Conservation (phyloP, 768 basidiomycete species). For the Polyporus arcularius region DNA sequence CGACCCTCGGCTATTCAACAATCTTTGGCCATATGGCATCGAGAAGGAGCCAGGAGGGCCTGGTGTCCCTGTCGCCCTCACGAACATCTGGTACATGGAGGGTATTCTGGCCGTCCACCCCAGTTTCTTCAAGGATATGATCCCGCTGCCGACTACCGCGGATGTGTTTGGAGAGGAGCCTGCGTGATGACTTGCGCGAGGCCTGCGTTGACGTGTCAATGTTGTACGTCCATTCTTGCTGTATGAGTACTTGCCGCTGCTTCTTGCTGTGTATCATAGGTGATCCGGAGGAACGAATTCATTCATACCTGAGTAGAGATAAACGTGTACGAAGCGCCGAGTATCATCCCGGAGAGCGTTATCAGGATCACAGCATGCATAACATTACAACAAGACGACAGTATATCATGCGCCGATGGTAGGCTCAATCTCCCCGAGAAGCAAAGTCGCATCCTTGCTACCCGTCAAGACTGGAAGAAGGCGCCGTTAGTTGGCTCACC, state of each 20-base stretch:
- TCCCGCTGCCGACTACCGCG: conserved; percentile 16
- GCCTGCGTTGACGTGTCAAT: neutral
- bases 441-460: conserved; percentile 91
- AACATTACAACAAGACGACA: neutral
- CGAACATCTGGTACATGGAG: conserved; percentile 61
- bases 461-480: conserved; percentile 72
- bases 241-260: neutral
- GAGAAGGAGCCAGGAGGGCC: conserved; percentile 30
- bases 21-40: conserved; percentile 15
- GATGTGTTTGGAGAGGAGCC: conserved; percentile 9
- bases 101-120: conserved; percentile 53
- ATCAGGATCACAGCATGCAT: neutral
- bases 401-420: conserved; percentile 36
- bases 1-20: neutral
- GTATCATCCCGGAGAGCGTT: too few species aligned
- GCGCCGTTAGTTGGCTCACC: conserved; percentile 35
- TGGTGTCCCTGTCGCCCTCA: conserved; percentile 26
- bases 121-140: conserved; percentile 47
- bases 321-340: neutral
- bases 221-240: neutral
- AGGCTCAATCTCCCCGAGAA: conserved; percentile 88
- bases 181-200: neutral
- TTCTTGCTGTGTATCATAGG: too few species aligned
- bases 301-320: neutral
- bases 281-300: too few species aligned